These are phyloP conservation scores for Corchorus capsularis DNA, from an alignment of 345 rosid genomes.

Conservation along the genomic window DNA sequence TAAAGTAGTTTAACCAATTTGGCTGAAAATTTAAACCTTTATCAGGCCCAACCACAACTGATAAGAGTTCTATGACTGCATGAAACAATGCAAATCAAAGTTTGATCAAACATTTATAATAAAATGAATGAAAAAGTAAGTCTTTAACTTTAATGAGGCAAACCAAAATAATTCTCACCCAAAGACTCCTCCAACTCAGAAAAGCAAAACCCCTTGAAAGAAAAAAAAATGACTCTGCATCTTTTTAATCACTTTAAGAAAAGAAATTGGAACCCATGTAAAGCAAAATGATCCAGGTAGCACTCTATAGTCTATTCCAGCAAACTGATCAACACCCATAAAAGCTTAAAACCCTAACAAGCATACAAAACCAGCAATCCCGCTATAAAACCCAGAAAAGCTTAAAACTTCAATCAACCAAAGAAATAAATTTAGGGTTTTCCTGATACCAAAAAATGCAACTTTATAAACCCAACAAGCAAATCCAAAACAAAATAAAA, in stretches of 20 bases:
- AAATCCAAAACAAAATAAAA: neutral
- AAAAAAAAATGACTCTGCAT: conserved; percentile 2
- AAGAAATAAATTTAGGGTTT: neutral
- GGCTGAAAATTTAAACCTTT: neutral
- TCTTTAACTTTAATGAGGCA: neutral
- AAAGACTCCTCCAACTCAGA: neutral
- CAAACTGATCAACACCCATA: conserved; percentile 8
- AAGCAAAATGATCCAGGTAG: neutral
- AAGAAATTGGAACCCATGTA: conserved; percentile 13
- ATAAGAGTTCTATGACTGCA: neutral
- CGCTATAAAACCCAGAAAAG: neutral
- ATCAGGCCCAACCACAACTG: neutral
- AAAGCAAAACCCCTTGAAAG: neutral
- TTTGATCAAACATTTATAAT: neutral
- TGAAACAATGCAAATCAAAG: conserved; percentile 9
- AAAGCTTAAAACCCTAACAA: conserved; percentile 17
- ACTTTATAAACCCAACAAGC: neutral
- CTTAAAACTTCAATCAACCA: neutral
- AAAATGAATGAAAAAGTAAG: neutral
- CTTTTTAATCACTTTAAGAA: conserved; percentile 2
- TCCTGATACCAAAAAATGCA: neutral
- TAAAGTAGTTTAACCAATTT: neutral
- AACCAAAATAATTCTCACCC: neutral
- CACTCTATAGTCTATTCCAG: neutral
- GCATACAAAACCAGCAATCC: neutral